Base-by-base conservation (phyloP, 768 basidiomycete genomes). In the Podaxis pistillaris region DNA sequence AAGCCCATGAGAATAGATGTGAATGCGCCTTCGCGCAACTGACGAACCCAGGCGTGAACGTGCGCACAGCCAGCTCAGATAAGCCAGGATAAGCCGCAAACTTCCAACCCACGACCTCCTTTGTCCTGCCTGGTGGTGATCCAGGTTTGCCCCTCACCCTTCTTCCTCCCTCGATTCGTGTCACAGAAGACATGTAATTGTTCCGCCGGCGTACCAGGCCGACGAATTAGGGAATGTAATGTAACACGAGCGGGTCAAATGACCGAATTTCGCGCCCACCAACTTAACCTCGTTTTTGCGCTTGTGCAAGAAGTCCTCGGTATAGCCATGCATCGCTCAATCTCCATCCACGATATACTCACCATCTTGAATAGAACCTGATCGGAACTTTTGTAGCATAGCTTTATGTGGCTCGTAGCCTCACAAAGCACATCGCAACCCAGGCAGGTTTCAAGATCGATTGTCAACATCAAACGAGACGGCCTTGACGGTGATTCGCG, bases 121-220 rank as follows among this genome's bases (percentile, higher is more conserved):
- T 38, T 38, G 38, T 19, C 26, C 24, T 24, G 54, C 54, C 13
- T 22, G 54, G 24, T 50, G 37, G 26, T 38, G n/a, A 53, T 41
- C 19, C 38, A 56, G 37, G 54, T 30, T 22, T 24, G 37, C 38
- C 22, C 15, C 54, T 19, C 19, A n/a, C 54, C 41, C 30, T 47
- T 33, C 33, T 33, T 47, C 22, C 36, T 37, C 60, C 53, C 52
- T 62, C 53, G 53, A 55, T 49, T 36, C 53, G 53, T 62, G 60
- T 47, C 60, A 55, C 60, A 56, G 30, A 54, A 62, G 30, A 33
- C 37, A 24, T 44, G 30, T 47, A 41, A 22, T 55, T 55, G 40
- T 53, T 61, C 60, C 60, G 60, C 28, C 60, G 52, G 60, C 40
- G 38, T 12, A n/a, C 19, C 19, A n/a, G 22, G 2, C 12, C 44